Evolutionary conservation across 129 eudicot species (phyloP).

Genomic region (Apium graveolens): DNA sequence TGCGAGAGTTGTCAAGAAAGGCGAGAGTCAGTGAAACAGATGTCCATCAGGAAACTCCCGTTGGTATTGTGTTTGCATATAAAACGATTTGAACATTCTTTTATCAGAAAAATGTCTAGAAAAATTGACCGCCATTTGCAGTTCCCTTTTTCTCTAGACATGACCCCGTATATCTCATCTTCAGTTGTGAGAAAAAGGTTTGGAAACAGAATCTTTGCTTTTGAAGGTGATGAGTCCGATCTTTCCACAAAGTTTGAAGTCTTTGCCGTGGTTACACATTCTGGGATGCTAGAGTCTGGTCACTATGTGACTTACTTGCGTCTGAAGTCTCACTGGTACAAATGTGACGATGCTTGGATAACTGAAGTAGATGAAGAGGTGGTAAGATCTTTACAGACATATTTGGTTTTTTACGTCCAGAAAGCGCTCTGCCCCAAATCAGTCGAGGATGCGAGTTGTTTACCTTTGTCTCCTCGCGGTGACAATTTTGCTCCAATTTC

Average conservation of each 20-base stretch:
- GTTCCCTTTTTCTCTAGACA: conserved; percentile 68
- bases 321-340: conserved; percentile 57
- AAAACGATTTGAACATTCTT: conserved; percentile 63
- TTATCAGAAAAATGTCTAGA: conserved; percentile 41
- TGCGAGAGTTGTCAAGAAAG: conserved; percentile 49
- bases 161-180: conserved; percentile 61
- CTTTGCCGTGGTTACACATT: conserved; percentile 68
- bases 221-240: conserved; percentile 57
- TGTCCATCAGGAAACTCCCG: conserved; percentile 59
- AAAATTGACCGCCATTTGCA: conserved; percentile 56
- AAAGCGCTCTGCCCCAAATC: conserved; percentile 34
- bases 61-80: conserved; percentile 56
- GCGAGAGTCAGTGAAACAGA: conserved; percentile 56
- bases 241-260: conserved; percentile 50
- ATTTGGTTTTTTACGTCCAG: conserved; percentile 54
- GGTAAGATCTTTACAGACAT: conserved; percentile 57
- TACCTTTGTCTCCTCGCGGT: conserved; percentile 36
- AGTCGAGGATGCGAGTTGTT: conserved; percentile 58
- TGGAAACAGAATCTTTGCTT: conserved; percentile 56
- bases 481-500: conserved; percentile 60
- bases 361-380: conserved; percentile 69
- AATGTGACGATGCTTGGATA: conserved; percentile 82
- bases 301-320: conserved; percentile 61
- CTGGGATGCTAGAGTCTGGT: conserved; percentile 77
- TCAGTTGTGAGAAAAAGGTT: conserved; percentile 51